Conservation (phyloP, 78 protist species). For the Tieghemostelium lacteum region DNA sequence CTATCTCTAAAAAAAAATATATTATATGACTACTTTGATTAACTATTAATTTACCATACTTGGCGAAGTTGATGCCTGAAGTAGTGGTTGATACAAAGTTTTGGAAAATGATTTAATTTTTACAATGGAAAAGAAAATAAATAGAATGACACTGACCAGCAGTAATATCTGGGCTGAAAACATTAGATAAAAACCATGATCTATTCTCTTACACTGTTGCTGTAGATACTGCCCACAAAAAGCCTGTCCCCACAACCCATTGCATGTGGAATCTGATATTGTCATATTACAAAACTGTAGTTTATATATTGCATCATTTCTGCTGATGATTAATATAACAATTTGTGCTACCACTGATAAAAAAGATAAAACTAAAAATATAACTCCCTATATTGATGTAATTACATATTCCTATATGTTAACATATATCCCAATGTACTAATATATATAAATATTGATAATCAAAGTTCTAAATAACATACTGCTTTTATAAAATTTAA, state of each 20-base stretch:
- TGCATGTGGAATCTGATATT: background rate
- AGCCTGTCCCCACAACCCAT: background rate
- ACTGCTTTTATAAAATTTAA: background rate
- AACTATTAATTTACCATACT: too few relatives aligned
- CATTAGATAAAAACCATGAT: background rate
- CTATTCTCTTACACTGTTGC: background rate
- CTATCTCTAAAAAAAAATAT: too few relatives aligned
- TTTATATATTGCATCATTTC: background rate
- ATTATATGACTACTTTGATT: too few relatives aligned
- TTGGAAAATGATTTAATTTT: too few relatives aligned
- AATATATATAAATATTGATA: background rate
- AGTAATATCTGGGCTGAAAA: conserved; percentile 8
- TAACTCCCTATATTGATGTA: background rate
- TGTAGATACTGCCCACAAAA: conserved; percentile 12
- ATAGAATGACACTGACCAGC: too few relatives aligned
- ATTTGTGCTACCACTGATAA: background rate
- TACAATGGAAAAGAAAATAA: too few relatives aligned
- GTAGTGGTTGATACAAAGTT: too few relatives aligned
- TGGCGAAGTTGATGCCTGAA: too few relatives aligned
- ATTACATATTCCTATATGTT: background rate
- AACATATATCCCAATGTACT: background rate
- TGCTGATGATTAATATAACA: background rate
- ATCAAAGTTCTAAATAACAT: background rate
- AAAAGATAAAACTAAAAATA: background rate
- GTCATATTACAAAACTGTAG: conserved; percentile 4